Conservation (phyloP, 805 yeast genomes). For the Starmerella apicola region DNA sequence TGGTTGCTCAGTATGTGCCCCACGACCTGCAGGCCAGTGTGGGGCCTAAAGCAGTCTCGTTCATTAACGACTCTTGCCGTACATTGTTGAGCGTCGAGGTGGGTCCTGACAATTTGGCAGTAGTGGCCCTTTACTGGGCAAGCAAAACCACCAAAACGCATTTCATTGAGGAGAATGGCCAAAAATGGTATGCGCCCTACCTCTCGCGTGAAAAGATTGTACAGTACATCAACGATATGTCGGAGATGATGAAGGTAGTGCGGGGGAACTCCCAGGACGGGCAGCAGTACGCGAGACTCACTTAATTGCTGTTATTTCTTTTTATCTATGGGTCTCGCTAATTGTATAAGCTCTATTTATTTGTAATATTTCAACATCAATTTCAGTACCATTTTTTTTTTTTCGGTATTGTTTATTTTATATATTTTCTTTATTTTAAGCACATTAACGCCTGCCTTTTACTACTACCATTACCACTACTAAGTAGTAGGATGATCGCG, state of each 20-base stretch:
- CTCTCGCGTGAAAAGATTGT: constrained; percentile 11
- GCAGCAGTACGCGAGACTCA: constrained; percentile 14
- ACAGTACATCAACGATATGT: constrained; percentile 19
- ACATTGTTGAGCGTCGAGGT: constrained; percentile 27
- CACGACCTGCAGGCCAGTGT: constrained; percentile 8
- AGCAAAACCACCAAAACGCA: constrained; percentile 9
- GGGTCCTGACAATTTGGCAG: constrained; percentile 28
- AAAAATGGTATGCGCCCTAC: constrained; percentile 15
- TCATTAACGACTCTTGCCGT: constrained; percentile 31
- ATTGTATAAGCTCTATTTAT: too few relatives aligned
- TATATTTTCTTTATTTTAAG: too few relatives aligned
- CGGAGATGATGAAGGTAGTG: constrained; percentile 17
- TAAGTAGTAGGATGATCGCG: too few relatives aligned
- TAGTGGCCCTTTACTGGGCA: constrained; percentile 30
- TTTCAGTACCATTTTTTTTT: too few relatives aligned
- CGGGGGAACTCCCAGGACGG: constrained; percentile 17
- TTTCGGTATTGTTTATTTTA: too few relatives aligned
- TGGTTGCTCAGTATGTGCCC: constrained; percentile 11
- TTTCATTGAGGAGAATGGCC: constrained; percentile 11
- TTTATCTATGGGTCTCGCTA: too few relatives aligned
- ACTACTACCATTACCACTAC: too few relatives aligned
- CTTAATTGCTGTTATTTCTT: too few relatives aligned
- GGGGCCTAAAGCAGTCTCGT: constrained; percentile 17
- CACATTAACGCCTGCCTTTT: too few relatives aligned
- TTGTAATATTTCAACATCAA: too few relatives aligned